Conservation (phyloP, 2,329 filamentous ascomycete species). For the Biscogniauxia mediterranea region DNA sequence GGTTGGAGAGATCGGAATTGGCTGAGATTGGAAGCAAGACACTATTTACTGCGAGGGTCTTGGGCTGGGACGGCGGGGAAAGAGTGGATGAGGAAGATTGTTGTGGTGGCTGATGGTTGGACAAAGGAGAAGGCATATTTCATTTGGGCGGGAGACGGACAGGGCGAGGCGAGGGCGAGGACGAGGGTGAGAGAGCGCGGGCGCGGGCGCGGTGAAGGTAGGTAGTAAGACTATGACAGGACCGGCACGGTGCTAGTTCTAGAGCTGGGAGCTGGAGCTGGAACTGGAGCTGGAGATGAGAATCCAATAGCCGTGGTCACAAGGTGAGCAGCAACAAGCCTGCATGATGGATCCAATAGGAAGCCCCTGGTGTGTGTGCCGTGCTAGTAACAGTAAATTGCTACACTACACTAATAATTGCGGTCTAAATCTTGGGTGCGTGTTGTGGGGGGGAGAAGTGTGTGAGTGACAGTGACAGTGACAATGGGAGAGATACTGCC, state of each 20-base stretch:
- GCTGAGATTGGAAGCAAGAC: slow-evolving; percentile 22
- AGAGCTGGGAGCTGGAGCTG: neutral
- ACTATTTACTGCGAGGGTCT: slow-evolving; percentile 20
- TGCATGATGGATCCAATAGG: neutral
- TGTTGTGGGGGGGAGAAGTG: too few relatives aligned
- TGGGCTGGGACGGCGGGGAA: slow-evolving; percentile 12
- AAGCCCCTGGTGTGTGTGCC: neutral
- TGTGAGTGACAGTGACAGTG: too few relatives aligned
- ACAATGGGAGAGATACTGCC: too few relatives aligned
- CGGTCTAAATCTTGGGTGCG: neutral
- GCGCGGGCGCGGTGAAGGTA: slow-evolving; percentile 14
- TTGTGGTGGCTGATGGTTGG: slow-evolving; percentile 21
- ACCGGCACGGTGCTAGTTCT: slow-evolving; percentile 13
- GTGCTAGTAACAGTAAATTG: slow-evolving; percentile 1
- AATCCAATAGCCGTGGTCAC: neutral
- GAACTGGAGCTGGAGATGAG: neutral
- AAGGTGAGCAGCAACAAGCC: neutral
- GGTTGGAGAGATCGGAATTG: slow-evolving; percentile 28
- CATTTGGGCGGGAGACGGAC: neutral
- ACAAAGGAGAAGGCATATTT: slow-evolving; percentile 32
- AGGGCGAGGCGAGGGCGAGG: too few relatives aligned
- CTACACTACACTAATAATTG: neutral
- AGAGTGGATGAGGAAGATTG: slow-evolving; percentile 15
- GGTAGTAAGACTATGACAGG: slow-evolving; percentile 4
- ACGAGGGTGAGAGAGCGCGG: too few relatives aligned